Evolutionary conservation across 1,139 yeast genomes (phyloP).

Genomic region (Pichia sp.): DNA sequence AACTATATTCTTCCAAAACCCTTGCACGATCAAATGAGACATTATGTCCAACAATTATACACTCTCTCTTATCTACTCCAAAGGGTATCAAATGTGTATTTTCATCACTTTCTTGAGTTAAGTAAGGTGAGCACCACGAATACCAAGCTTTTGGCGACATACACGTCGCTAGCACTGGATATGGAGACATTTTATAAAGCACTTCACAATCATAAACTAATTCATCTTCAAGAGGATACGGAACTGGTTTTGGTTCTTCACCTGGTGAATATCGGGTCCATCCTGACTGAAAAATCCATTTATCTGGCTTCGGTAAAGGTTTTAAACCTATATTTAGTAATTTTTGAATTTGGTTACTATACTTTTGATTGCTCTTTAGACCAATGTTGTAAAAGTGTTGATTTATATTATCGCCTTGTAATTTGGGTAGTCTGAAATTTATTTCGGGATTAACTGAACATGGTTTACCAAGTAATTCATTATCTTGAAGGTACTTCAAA

Average conservation of each 20-base stretch:
- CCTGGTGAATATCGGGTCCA: slow-evolving; percentile 74
- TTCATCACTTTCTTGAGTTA: slow-evolving; percentile 46
- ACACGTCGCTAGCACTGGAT: slow-evolving; percentile 80
- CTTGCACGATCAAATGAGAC: slow-evolving; percentile 89
- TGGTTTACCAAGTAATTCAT: slow-evolving; percentile 71
- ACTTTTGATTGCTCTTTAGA: slow-evolving; percentile 52
- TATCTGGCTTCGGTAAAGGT: slow-evolving; percentile 35
- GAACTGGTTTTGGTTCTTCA: slow-evolving; percentile 50
- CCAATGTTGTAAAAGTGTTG: slow-evolving; percentile 85
- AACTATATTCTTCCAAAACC: slow-evolving; percentile 72
- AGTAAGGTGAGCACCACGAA: slow-evolving; percentile 87
- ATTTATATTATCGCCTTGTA: slow-evolving; percentile 66
- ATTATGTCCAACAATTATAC: slow-evolving; percentile 80
- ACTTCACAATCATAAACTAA: slow-evolving; percentile 90
- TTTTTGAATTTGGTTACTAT: slow-evolving; percentile 40
- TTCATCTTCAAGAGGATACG: slow-evolving; percentile 60
- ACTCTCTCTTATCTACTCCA: slow-evolving; percentile 37
- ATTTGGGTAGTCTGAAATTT: slow-evolving; percentile 53
- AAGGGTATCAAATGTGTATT: slow-evolving; percentile 70
- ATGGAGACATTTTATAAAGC: slow-evolving; percentile 65
- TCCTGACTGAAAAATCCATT: slow-evolving; percentile 61
- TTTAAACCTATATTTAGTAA: slow-evolving; percentile 32
- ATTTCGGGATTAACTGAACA: slow-evolving; percentile 65
- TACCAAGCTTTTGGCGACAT: slow-evolving; percentile 81
- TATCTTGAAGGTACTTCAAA: slow-evolving; percentile 51